Conservation (phyloP, 805 yeast species). For the Spathaspora passalidarum region DNA sequence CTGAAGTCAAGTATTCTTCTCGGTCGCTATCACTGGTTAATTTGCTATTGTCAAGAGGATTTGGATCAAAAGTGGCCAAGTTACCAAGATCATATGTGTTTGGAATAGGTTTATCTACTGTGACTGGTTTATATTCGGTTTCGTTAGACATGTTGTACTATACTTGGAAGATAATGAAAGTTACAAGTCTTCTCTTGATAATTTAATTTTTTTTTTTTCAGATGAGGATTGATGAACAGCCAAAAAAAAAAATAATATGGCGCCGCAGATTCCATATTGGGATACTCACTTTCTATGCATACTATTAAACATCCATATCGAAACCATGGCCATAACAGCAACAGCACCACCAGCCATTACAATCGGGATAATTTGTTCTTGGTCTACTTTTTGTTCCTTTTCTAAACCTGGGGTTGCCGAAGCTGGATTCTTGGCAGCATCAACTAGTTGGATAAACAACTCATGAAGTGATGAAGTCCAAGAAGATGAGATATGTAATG, state of each 20-base stretch:
- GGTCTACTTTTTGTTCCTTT: conserved; percentile 54
- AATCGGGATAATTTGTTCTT: conserved; percentile 50
- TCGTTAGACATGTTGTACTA: conserved; percentile 13
- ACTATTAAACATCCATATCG: conserved; percentile 63
- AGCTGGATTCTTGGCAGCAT: conserved; percentile 80
- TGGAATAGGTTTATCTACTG: conserved; percentile 90
- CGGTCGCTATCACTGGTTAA: conserved; percentile 52
- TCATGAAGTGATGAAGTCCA: conserved; percentile 90
- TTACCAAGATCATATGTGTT: conserved; percentile 88
- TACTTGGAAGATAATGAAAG: not conserved
- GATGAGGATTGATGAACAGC: not conserved
- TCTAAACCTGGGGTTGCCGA: conserved; percentile 69
- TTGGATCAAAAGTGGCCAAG: conserved; percentile 84
- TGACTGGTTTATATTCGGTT: conserved; percentile 58
- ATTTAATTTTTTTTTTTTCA: not conserved
- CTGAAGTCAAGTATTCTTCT: conserved; percentile 60
- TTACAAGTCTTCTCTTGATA: not conserved
- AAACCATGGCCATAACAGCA: conserved; percentile 59
- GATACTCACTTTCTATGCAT: conserved; percentile 5
- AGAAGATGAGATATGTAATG: conserved; percentile 83
- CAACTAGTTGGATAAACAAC: conserved; percentile 80
- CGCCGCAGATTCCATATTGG: not conserved
- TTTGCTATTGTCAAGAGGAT: conserved; percentile 68
- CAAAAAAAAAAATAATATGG: not conserved
- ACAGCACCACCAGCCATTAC: conserved; percentile 68